phyloP scores from a whole-genome alignment of 345 rosid genomes.

The Firmiana major region DNA sequence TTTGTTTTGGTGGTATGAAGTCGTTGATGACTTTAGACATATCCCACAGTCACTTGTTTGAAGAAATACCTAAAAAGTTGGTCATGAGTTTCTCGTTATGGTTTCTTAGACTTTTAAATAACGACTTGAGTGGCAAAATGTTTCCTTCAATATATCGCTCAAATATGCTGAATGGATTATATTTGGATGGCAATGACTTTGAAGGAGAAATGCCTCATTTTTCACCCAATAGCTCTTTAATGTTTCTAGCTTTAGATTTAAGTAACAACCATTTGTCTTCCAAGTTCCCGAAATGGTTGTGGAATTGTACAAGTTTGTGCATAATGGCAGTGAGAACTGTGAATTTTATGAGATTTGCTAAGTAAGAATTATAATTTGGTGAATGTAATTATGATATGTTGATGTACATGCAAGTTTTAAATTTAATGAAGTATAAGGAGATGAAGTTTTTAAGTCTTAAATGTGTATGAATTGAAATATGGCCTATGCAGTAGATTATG shows the following conservation, averaged over 20 bases:
- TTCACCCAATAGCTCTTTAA: neutral
- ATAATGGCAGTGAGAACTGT: too few relatives aligned
- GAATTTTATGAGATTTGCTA: too few relatives aligned
- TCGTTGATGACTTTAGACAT: neutral
- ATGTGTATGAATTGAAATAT: too few relatives aligned
- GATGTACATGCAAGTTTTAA: too few relatives aligned
- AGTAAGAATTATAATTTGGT: too few relatives aligned
- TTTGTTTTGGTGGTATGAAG: neutral
- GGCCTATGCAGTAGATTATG: too few relatives aligned
- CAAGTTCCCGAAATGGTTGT: conserved; percentile 11
- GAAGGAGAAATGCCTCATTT: neutral
- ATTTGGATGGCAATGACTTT: conserved; percentile 5
- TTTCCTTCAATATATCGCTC: neutral
- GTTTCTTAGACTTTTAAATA: conserved; percentile 11
- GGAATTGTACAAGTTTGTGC: accelerated
- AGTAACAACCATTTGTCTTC: conserved; percentile 14
- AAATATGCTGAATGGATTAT: neutral
- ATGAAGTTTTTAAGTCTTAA: too few relatives aligned
- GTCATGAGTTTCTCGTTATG: neutral
- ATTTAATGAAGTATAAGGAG: too few relatives aligned
- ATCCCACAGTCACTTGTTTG: conserved; percentile 6
- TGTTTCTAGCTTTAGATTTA: neutral
- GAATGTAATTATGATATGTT: too few relatives aligned
- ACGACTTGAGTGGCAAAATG: conserved; percentile 21
- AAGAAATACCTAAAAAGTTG: conserved; percentile 9